phyloP scores from a whole-genome alignment of 2,329 filamentous ascomycete genomes.

The Penicillium sp. region DNA sequence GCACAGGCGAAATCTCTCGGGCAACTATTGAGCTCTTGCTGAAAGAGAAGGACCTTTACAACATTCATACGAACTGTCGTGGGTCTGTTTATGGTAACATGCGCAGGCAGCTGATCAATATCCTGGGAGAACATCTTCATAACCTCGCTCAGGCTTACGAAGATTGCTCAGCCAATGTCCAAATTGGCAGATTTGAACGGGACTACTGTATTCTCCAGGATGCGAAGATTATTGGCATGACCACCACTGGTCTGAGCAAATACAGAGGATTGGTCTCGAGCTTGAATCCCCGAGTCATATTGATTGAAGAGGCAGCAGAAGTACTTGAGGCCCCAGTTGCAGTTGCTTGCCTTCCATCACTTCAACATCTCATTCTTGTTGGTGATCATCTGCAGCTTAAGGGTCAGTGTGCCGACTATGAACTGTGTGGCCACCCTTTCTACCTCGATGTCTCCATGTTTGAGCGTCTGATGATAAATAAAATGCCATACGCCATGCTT shows the following conservation, averaged over 20 bases:
- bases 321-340: conserved; percentile 60
- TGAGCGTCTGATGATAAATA: conserved; percentile 68
- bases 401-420: conserved; percentile 61
- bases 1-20: conserved; percentile 16
- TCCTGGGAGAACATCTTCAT: conserved; percentile 50
- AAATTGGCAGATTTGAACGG: conserved; percentile 58
- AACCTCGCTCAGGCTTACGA: conserved; percentile 52
- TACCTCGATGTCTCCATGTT: conserved; percentile 74
- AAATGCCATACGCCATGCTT: conserved; percentile 63
- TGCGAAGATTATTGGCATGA: conserved; percentile 63
- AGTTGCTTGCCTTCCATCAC: conserved; percentile 58
- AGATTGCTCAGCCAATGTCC: conserved; percentile 51
- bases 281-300: conserved; percentile 63
- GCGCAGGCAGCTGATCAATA: conserved; percentile 53
- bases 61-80: conserved; percentile 55
- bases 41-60: conserved; percentile 57
- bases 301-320: conserved; percentile 80
- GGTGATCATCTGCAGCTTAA: conserved; percentile 80
- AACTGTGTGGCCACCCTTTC: conserved; percentile 60
- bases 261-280: conserved; percentile 69
- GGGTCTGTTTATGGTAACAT: conserved; percentile 67
- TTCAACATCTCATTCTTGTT: conserved; percentile 66
- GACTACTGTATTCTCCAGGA: conserved; percentile 62
- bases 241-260: conserved; percentile 77
- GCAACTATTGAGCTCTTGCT: conserved; percentile 38